Evolutionary conservation across 345 rosid genomes (phyloP).

Genomic region (Moricandia arvensis): DNA sequence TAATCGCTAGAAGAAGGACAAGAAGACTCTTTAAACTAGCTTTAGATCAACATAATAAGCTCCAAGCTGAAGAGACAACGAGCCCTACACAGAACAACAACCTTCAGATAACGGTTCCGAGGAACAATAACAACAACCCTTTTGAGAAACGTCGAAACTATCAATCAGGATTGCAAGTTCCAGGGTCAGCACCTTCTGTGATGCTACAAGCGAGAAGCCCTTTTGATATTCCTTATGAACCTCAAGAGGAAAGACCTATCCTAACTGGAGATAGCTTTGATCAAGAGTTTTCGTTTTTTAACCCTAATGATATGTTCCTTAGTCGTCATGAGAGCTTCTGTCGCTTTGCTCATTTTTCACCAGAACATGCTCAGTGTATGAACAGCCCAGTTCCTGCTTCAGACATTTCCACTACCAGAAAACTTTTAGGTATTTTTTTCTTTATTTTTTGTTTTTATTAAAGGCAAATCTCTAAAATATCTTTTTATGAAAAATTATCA

Average conservation of each 20-base stretch:
- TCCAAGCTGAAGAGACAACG: conserved; percentile 27
- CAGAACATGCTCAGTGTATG: conserved; percentile 27
- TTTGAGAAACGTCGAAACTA: conserved; percentile 24
- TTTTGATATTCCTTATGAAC: conserved; percentile 85
- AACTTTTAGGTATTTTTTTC: conserved; percentile 20
- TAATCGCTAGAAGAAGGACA: conserved; percentile 74
- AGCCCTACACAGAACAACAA: conserved; percentile 24
- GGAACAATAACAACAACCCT: neutral
- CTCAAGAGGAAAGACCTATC: conserved; percentile 74
- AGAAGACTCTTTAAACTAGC: conserved; percentile 54
- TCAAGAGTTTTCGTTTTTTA: conserved; percentile 51
- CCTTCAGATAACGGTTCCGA: conserved; percentile 43
- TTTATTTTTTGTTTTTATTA: neutral
- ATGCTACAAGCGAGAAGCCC: conserved; percentile 62
- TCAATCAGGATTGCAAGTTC: conserved; percentile 39
- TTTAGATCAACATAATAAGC: conserved; percentile 29
- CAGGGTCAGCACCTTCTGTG: conserved; percentile 87
- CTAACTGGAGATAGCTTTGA: conserved; percentile 69
- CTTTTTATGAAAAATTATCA: too few relatives aligned
- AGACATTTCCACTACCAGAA: conserved; percentile 16
- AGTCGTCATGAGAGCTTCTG: conserved; percentile 78
- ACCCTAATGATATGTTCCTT: conserved; percentile 54
- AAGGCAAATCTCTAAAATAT: neutral
- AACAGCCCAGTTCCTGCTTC: conserved; percentile 28
- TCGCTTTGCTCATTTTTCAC: conserved; percentile 21